phyloP scores from a whole-genome alignment of 169 alveolate genomes.

The Plasmodium falciparum region DNA sequence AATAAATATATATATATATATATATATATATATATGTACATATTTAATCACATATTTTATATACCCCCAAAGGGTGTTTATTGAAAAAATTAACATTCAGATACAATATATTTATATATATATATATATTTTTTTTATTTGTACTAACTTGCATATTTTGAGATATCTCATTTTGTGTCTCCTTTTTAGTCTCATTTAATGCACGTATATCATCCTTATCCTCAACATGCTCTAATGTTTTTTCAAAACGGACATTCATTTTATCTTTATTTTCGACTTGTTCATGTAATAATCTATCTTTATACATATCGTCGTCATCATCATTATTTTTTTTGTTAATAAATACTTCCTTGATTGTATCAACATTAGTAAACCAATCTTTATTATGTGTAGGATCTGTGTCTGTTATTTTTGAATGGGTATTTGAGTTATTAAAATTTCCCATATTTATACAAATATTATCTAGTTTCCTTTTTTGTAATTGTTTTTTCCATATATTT shows the following conservation, averaged over 20 bases:
- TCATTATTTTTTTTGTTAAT: conserved; percentile 60
- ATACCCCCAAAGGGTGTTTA: background rate
- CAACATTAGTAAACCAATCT: conserved; percentile 62
- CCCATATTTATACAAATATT: conserved; percentile 98
- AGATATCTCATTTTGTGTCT: conserved; percentile 55
- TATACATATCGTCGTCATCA: conserved; percentile 61
- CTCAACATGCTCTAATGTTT: conserved; percentile 88
- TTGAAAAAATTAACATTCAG: too few species aligned
- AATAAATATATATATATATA: background rate
- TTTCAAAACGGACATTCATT: conserved; percentile 82
- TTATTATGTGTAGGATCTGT: background rate
- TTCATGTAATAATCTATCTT: conserved; percentile 49
- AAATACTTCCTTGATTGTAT: conserved; percentile 49
- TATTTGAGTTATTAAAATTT: conserved; percentile 83
- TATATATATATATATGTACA: background rate
- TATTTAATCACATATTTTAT: background rate
- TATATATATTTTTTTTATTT: too few species aligned
- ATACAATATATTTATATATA: too few species aligned
- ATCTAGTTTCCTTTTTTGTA: conserved; percentile 97
- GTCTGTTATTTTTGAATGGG: background rate
- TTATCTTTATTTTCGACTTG: conserved; percentile 32
- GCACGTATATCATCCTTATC: conserved; percentile 91
- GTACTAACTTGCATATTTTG: conserved; percentile 37
- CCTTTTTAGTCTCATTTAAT: conserved; percentile 83
- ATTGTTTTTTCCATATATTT: conserved; percentile 96